phyloP scores from a whole-genome alignment of 1,284 basidiomycete genomes.

The Papiliotrema terrestris region DNA sequence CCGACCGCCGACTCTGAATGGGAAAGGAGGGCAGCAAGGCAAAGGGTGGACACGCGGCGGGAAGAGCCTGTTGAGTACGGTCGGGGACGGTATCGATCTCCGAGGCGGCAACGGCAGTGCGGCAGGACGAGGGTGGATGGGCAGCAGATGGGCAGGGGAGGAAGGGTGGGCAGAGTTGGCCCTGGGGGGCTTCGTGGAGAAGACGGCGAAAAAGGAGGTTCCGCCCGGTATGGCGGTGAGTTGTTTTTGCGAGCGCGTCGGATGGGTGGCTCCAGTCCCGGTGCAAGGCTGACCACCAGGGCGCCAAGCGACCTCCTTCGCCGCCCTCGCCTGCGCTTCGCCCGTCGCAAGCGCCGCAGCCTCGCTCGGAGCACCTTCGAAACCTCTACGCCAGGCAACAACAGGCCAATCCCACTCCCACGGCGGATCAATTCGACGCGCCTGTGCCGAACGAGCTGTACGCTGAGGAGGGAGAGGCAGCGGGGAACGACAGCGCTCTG shows the following conservation, averaged over 20 bases:
- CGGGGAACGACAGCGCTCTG: not conserved
- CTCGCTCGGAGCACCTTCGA: slow-evolving; percentile 35
- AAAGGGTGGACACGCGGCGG: slow-evolving; percentile 9
- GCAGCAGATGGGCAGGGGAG: slow-evolving; percentile 9
- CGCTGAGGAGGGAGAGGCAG: slow-evolving; percentile 14
- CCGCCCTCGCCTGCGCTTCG: slow-evolving; percentile 39
- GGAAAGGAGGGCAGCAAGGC: not conserved
- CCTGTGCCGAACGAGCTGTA: slow-evolving; percentile 47
- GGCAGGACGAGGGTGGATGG: slow-evolving; percentile 4
- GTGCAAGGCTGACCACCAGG: slow-evolving; percentile 17
- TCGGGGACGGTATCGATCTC: slow-evolving; percentile 8
- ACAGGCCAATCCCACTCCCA: slow-evolving; percentile 16
- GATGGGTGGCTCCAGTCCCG: not conserved
- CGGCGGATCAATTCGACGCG: slow-evolving; percentile 40
- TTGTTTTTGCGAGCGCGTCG: not conserved
- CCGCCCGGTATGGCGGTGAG: slow-evolving; percentile 48
- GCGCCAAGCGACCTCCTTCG: slow-evolving; percentile 44
- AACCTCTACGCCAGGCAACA: slow-evolving; percentile 35
- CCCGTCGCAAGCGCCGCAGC: slow-evolving; percentile 21
- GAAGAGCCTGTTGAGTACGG: slow-evolving; percentile 26
- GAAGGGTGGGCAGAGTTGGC: slow-evolving; percentile 38
- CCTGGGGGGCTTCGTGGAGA: slow-evolving; percentile 28
- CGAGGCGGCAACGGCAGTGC: slow-evolving; percentile 3
- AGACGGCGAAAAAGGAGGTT: slow-evolving; percentile 34
- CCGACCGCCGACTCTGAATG: slow-evolving; percentile 16